Evolutionary conservation across 192 early-diverging fungal genomes (phyloP), one percentile per base, ranked within the genome.

Genomic region (Chytriomyces sp.): DNA sequence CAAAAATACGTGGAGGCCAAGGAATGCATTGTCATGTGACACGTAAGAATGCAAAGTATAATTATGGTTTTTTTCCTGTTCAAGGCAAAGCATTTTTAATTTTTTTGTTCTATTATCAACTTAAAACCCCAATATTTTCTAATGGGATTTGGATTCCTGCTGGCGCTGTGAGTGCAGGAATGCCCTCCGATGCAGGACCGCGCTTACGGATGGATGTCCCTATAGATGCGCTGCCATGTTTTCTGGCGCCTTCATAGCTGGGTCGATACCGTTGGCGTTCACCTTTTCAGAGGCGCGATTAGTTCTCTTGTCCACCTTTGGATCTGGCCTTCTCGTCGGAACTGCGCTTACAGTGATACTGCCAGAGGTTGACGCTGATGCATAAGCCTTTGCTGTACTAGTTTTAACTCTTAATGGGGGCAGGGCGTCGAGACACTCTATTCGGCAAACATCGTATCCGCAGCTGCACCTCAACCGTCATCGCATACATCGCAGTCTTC

Each of bases 381-480:
- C 0, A 19, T 12, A 49, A 22, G 44, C n/a, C n/a, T 49, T 49
- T 19, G 12, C 44, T 49, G 44, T 19, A 12, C 44, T 49, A 12
- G 44, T 49, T 49, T 49, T 12, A 49, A 12, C 1, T 14, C 49
- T 39, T 19, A n/a, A 19, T n/a, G n/a, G n/a, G n/a, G n/a, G n/a
- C n/a, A 98, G 78, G 96, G 96, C 31, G 89, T 98, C 37, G 94
- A 96, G 74, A 94, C 94, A 0, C 85, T 98, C 33, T 87, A 85
- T 63, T 53, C n/a, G n/a, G n/a, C n/a, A n/a, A n/a, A n/a, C n/a
- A n/a, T n/a, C n/a, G n/a, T n/a, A n/a, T n/a, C 78, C 2, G 77
- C 75, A 28, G n/a, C 44, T 8, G 38, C 39, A 68, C 33, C 33
- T 5, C 7, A 26, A 14, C 62, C 17, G 26, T 10, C 12, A 14